These are phyloP conservation scores for Endotrypanum monterogeii DNA, from an alignment of 208 protist species.

Conservation along the genomic window DNA sequence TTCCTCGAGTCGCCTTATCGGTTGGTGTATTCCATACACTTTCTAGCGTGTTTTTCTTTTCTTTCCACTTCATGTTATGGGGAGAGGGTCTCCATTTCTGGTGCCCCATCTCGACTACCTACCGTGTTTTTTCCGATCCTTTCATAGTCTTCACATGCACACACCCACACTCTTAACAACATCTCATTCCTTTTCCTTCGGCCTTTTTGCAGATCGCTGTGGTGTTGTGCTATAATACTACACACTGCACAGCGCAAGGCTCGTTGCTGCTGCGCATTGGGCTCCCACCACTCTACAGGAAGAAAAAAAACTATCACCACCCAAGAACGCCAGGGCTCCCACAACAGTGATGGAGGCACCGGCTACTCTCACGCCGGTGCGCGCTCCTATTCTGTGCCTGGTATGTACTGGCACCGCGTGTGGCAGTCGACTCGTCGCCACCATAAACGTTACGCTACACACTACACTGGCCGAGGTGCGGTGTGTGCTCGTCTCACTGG, in stretches of 20 bases:
- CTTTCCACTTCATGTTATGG: neutral
- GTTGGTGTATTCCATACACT: neutral
- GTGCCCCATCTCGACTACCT: neutral
- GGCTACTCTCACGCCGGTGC: conserved; percentile 26
- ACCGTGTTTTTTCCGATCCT: neutral
- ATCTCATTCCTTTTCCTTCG: no score
- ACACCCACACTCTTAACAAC: neutral
- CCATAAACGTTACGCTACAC: conserved; percentile 50
- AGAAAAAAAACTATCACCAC: neutral
- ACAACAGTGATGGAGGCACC: conserved; percentile 6
- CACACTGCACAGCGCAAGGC: neutral
- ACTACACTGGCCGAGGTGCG: conserved; percentile 63
- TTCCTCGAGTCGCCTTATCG: no score
- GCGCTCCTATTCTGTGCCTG: conserved; percentile 61
- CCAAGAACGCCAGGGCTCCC: neutral
- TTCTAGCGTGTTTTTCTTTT: neutral
- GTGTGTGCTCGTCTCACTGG: conserved; percentile 43
- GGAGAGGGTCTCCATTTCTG: neutral
- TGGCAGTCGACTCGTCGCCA: conserved; percentile 66
- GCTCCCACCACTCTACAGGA: neutral
- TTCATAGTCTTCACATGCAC: neutral
- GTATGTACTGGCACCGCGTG: conserved; percentile 66
- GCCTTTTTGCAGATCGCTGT: neutral
- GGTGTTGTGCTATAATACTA: neutral
- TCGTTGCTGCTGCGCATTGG: neutral